Percentiles rank a stretch among this genome's conserved stretches.
phyloP scores from a whole-genome alignment of 768 basidiomycete genomes.

The Polyporus arcularius region DNA sequence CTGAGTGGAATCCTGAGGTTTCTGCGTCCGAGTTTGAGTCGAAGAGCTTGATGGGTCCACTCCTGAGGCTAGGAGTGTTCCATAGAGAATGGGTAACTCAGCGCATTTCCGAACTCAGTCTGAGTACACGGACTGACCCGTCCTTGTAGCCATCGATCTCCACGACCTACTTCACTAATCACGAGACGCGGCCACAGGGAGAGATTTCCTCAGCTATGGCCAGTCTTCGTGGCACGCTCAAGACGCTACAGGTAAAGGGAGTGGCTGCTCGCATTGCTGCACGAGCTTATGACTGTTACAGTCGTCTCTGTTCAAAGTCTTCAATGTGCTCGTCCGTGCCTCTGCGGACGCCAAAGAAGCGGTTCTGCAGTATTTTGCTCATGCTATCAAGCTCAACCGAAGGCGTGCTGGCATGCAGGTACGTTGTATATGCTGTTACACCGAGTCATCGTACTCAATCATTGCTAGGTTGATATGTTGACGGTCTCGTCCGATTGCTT shows the following conservation, averaged over 20 bases:
- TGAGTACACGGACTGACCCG: constrained; percentile 6
- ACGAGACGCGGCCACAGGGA: constrained; percentile 67
- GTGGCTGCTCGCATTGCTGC: not conserved
- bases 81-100: constrained; percentile 81
- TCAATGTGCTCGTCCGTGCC: constrained; percentile 86
- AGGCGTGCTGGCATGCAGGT: constrained; percentile 93
- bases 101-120: not conserved
- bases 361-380: constrained; percentile 80
- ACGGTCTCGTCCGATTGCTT: constrained; percentile 91
- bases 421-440: constrained; percentile 12
- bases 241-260: constrained; percentile 70
- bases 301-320: constrained; percentile 79
- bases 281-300: constrained; percentile 30
- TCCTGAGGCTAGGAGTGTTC: constrained; percentile 84
- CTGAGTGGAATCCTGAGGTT: constrained; percentile 72
- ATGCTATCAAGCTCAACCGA: constrained; percentile 71
- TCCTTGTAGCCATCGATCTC: constrained; percentile 66
- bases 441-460: constrained; percentile 35
- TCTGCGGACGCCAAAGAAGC: constrained; percentile 78
- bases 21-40: constrained; percentile 64
- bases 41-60: constrained; percentile 76
- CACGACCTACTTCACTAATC: constrained; percentile 81
- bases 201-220: constrained; percentile 84
- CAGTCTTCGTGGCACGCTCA: constrained; percentile 84
- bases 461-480: constrained; percentile 60